These are phyloP conservation scores for Ramularia endophylla DNA, from an alignment of 2,329 filamentous ascomycete genomes.

Conservation along the genomic window DNA sequence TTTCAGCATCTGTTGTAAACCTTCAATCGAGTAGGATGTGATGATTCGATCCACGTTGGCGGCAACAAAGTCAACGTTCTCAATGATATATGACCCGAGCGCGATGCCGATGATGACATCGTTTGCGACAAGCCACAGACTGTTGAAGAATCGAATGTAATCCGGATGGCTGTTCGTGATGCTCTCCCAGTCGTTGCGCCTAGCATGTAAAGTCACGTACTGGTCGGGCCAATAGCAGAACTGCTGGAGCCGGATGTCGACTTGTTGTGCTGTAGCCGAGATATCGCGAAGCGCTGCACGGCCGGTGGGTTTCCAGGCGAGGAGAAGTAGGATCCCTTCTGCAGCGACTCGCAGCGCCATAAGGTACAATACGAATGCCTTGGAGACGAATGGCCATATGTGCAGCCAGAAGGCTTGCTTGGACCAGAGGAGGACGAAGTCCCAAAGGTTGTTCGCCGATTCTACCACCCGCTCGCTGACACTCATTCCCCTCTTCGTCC, in stretches of 20 bases:
- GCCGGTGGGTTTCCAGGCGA: slow-evolving; percentile 78
- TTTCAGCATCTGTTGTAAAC: slow-evolving; percentile 78
- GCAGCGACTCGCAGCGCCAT: slow-evolving; percentile 74
- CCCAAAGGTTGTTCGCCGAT: slow-evolving; percentile 80
- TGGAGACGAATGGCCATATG: slow-evolving; percentile 68
- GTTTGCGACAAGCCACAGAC: slow-evolving; percentile 95
- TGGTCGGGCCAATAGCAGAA: slow-evolving; percentile 99
- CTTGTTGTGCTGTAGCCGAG: slow-evolving; percentile 92
- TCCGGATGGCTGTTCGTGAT: slow-evolving; percentile 93
- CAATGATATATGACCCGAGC: slow-evolving; percentile 91
- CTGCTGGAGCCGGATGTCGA: slow-evolving; percentile 94
- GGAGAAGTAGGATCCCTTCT: slow-evolving; percentile 67
- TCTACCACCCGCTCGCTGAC: slow-evolving; percentile 93
- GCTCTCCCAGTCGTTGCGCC: slow-evolving; percentile 91
- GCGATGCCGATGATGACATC: slow-evolving; percentile 98
- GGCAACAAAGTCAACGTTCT: slow-evolving; percentile 82
- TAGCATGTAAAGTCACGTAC: slow-evolving; percentile 81
- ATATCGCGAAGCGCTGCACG: slow-evolving; percentile 88
- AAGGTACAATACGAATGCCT: slow-evolving; percentile 67
- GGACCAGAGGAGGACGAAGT: slow-evolving; percentile 62
- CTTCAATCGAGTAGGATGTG: slow-evolving; percentile 77
- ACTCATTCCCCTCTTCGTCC: slow-evolving; percentile 77
- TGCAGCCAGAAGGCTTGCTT: slow-evolving; percentile 69
- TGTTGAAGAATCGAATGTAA: slow-evolving; percentile 99
- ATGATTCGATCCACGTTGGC: slow-evolving; percentile 70